phyloP scores from a whole-genome alignment of 2,329 filamentous ascomycete genomes.

The Pseudofabraea citricarpa region DNA sequence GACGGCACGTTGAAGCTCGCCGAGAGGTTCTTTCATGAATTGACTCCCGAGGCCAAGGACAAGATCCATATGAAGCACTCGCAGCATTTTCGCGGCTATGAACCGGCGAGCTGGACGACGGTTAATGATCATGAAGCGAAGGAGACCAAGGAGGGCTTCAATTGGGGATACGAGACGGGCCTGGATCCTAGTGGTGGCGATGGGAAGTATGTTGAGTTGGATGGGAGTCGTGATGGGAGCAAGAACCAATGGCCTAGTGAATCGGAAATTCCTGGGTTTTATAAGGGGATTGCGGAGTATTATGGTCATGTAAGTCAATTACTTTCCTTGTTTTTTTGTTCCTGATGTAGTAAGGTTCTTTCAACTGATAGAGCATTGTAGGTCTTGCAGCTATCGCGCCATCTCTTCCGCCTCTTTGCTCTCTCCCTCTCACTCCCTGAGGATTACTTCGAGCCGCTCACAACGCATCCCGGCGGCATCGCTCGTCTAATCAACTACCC shows the following conservation, averaged over 20 bases:
- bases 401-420: constrained; percentile 30
- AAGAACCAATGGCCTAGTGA: constrained; percentile 25
- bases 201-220: constrained; percentile 27
- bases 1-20: constrained; percentile 34
- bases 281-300: constrained; percentile 22
- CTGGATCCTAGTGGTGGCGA: constrained; percentile 25
- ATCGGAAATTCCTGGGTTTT: constrained; percentile 23
- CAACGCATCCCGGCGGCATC: constrained; percentile 37
- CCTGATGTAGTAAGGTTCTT: not conserved
- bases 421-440: constrained; percentile 37
- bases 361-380: constrained; percentile 5
- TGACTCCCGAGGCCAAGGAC: constrained; percentile 41
- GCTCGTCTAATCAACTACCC: constrained; percentile 46
- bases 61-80: constrained; percentile 31
- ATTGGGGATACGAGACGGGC: constrained; percentile 27
- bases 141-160: constrained; percentile 40
- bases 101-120: constrained; percentile 40
- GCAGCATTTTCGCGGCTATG: constrained; percentile 42
- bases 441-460: constrained; percentile 35
- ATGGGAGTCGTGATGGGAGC: constrained; percentile 18
- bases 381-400: constrained; percentile 32
- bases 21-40: constrained; percentile 40
- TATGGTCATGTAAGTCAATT: constrained; percentile 19
- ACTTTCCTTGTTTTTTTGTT: not conserved
- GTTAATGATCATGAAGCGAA: constrained; percentile 38